Conservation (phyloP, 2,329 filamentous ascomycete species). For the Colletotrichum sp. region DNA sequence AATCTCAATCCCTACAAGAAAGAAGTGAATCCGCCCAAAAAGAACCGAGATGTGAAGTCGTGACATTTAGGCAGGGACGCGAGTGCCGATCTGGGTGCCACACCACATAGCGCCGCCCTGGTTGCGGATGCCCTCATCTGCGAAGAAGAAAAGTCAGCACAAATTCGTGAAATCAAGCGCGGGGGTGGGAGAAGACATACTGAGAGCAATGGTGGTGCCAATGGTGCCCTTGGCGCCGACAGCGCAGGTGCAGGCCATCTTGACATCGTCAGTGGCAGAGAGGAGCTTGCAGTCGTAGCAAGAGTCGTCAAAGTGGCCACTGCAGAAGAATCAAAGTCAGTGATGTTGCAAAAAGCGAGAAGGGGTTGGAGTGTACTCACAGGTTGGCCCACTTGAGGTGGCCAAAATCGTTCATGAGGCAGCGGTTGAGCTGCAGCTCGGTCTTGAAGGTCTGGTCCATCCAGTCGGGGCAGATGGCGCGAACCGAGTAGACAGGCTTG, state of each 20-base stretch:
- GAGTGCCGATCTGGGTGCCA: constrained; percentile 3
- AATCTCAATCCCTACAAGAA: background rate
- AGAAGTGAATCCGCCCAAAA: background rate
- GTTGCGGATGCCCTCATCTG: constrained; percentile 12
- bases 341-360: background rate
- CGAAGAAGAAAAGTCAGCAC: background rate
- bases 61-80: background rate
- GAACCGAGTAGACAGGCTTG: constrained; percentile 3
- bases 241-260: background rate
- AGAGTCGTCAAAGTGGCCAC: constrained; percentile 2
- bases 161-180: background rate
- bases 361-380: background rate
- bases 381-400: constrained; percentile 7
- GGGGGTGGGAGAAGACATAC: background rate
- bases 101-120: constrained; percentile 11
- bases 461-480: background rate
- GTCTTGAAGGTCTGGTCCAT: constrained; percentile 2
- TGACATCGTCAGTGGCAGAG: background rate
- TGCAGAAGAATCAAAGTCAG: background rate
- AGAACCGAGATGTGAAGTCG: background rate
- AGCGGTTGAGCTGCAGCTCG: constrained; percentile 13
- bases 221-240: background rate
- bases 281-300: constrained; percentile 10
- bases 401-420: constrained; percentile 15
- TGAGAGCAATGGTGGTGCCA: background rate